A percentile compares a stretch with the other conserved stretches of the same genome.
Evolutionary conservation across 176 grass and related monocot species (phyloP).

Genomic region (Sorghum bicolor): DNA sequence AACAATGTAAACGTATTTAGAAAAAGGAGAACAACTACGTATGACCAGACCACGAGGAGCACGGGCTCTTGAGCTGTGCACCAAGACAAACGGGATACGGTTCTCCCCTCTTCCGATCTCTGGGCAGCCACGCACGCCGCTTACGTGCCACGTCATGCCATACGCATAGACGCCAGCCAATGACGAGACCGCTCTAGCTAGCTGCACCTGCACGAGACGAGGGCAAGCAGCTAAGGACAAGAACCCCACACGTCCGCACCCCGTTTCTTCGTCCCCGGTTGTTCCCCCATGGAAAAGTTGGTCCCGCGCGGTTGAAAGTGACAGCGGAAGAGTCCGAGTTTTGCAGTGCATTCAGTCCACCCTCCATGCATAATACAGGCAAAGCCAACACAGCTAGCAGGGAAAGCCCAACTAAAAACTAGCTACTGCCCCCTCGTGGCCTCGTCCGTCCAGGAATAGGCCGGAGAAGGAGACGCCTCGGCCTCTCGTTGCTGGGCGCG

Average conservation of each 20-base stretch:
- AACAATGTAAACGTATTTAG: no score
- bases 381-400: not conserved
- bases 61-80: not conserved
- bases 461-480: not conserved
- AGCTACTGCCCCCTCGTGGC: not conserved
- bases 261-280: no score
- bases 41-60: no score
- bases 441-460: slow-evolving; percentile 4
- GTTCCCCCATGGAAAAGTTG: not conserved
- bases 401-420: not conserved
- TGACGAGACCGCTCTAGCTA: no score
- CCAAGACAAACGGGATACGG: not conserved
- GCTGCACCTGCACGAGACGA: no score
- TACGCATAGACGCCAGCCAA: not conserved
- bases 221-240: not conserved
- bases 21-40: no score
- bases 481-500: not conserved
- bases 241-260: no score
- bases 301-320: slow-evolving; percentile 1
- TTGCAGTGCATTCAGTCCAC: not conserved
- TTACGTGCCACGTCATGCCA: not conserved
- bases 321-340: slow-evolving; percentile 18
- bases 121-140: not conserved
- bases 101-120: no score
- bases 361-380: not conserved